Percentiles rank a stretch among this genome's conserved stretches.
Evolutionary conservation across 1,284 basidiomycete species (phyloP).

Genomic region (Sanguinoderma infundibulare): DNA sequence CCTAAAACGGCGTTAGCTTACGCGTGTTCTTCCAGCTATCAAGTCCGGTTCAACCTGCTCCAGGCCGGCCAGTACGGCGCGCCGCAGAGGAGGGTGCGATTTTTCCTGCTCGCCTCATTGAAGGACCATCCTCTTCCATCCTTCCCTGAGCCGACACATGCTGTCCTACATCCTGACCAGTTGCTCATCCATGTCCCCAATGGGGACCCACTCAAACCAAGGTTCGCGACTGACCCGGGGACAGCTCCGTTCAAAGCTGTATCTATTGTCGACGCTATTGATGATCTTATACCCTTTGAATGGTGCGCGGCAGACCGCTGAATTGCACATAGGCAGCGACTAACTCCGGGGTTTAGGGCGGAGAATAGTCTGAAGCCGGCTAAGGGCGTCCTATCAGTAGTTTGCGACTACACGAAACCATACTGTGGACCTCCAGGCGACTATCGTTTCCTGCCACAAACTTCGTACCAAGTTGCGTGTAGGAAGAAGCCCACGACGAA

Average conservation of each 20-base stretch:
- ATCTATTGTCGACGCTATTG: constrained; percentile 69
- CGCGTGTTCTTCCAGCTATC: constrained; percentile 52
- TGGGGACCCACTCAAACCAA: constrained; percentile 41
- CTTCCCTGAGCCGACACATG: constrained; percentile 72
- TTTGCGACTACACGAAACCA: constrained; percentile 39
- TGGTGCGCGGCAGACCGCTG: constrained; percentile 50
- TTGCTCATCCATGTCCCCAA: not conserved
- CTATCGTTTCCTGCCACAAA: constrained; percentile 48
- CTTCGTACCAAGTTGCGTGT: constrained; percentile 52
- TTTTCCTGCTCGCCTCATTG: constrained; percentile 70
- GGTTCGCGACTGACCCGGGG: constrained; percentile 47
- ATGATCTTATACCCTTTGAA: constrained; percentile 69
- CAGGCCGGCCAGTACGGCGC: constrained; percentile 77
- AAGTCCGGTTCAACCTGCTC: constrained; percentile 62
- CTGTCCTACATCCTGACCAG: not conserved
- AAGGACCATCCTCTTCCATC: constrained; percentile 56
- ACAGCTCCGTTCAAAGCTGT: constrained; percentile 57
- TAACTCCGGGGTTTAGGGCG: not conserved
- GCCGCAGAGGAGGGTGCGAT: constrained; percentile 70
- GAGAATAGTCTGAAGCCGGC: not conserved
- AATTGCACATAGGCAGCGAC: too few relatives aligned
- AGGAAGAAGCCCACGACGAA: constrained; percentile 46
- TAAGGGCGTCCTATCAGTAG: constrained; percentile 32
- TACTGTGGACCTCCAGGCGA: constrained; percentile 37
- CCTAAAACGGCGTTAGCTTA: too few relatives aligned